Conservation (phyloP, 2,329 filamentous ascomycete species). For the Raffaelea albimanens region DNA sequence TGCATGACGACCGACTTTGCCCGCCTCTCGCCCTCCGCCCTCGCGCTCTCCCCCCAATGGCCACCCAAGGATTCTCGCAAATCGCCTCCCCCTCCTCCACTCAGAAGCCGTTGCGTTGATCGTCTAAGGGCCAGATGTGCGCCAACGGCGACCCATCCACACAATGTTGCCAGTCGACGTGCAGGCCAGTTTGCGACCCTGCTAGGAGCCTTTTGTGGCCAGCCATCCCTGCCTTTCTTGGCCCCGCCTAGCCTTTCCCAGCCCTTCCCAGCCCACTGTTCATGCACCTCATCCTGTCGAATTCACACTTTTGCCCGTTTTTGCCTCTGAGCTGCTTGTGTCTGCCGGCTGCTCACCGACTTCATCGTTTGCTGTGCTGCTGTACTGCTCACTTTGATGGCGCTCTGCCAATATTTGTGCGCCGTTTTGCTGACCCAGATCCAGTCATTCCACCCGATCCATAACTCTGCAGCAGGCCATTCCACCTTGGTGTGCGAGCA, state of each 20-base stretch:
- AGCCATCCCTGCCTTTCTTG: too few relatives aligned
- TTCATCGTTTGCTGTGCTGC: background rate
- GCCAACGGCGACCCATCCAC: background rate
- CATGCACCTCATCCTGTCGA: constrained; percentile 31
- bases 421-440: constrained; percentile 9
- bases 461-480: constrained; percentile 2
- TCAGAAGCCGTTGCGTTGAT: constrained; percentile 13
- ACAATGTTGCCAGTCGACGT: constrained; percentile 8
- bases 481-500: background rate
- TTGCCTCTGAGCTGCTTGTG: background rate
- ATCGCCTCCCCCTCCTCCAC: constrained; percentile 2
- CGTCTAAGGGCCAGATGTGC: background rate
- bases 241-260: too few relatives aligned
- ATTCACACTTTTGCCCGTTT: background rate
- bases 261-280: constrained; percentile 22
- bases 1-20: constrained; percentile 40
- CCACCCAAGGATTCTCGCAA: constrained; percentile 8
- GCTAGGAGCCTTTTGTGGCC: background rate
- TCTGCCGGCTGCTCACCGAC: constrained; percentile 28
- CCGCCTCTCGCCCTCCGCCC: too few relatives aligned
- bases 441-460: constrained; percentile 18
- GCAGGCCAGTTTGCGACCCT: background rate
- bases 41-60: constrained; percentile 21
- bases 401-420: constrained; percentile 1
- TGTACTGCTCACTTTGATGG: constrained; percentile 18